A percentile compares a stretch with the other conserved stretches of the same genome.
These are phyloP conservation scores for Colletotrichum brevisporum DNA, from an alignment of 2,329 filamentous ascomycete species.

Conservation along the genomic window DNA sequence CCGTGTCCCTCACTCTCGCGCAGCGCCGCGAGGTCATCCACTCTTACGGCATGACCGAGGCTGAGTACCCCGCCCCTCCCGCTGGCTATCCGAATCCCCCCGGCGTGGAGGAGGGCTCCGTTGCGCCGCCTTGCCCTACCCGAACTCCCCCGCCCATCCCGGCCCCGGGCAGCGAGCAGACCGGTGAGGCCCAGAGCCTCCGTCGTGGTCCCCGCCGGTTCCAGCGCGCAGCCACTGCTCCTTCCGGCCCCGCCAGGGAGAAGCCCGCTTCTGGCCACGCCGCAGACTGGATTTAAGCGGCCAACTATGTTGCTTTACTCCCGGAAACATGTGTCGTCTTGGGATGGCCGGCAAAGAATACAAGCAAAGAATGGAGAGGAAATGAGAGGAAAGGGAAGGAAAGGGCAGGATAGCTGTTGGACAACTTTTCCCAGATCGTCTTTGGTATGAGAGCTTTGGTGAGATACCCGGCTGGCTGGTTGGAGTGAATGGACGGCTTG, in stretches of 20 bases:
- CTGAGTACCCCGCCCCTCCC: slow-evolving; percentile 29
- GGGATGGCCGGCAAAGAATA: neutral
- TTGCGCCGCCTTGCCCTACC: slow-evolving; percentile 26
- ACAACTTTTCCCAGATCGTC: no score
- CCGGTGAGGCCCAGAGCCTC: slow-evolving; percentile 16
- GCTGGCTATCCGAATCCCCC: slow-evolving; percentile 25
- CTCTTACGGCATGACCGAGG: slow-evolving; percentile 23
- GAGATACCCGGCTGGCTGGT: no score
- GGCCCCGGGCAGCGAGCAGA: neutral
- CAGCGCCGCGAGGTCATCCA: slow-evolving; percentile 27
- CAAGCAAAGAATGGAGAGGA: neutral
- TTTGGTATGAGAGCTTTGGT: no score
- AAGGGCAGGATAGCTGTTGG: neutral
- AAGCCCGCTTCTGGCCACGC: slow-evolving; percentile 36
- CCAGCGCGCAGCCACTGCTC: slow-evolving; percentile 32
- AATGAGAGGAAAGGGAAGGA: neutral
- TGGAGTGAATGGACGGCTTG: neutral
- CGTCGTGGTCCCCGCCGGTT: slow-evolving; percentile 31
- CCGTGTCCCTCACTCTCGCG: slow-evolving; percentile 18
- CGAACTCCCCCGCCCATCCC: slow-evolving; percentile 18
- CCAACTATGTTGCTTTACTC: neutral
- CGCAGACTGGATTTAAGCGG: slow-evolving; percentile 32
- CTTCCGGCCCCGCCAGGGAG: slow-evolving; percentile 17
- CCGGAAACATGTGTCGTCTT: no score
- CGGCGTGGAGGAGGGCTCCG: slow-evolving; percentile 13